Conservation (phyloP, 371 early-diverging fungal species). For the Blastocladiella emersonii region DNA sequence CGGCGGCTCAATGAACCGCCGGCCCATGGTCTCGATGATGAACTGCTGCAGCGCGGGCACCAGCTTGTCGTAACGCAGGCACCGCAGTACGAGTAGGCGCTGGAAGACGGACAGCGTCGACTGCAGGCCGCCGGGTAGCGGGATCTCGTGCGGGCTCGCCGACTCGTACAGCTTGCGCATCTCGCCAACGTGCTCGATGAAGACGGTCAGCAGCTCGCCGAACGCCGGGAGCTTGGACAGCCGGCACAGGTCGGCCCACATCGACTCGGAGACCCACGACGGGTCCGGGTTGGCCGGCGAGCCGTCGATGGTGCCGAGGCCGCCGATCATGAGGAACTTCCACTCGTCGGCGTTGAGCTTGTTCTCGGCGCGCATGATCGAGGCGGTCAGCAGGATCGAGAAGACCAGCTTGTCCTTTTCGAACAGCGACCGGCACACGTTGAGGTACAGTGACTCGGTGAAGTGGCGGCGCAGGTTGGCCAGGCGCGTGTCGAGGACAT, state of each 20-base stretch:
- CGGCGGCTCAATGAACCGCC: conserved; percentile 33
- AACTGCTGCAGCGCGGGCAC: conserved; percentile 29
- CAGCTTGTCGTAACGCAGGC: conserved; percentile 30
- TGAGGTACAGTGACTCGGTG: conserved; percentile 37
- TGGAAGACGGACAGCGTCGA: conserved; percentile 24
- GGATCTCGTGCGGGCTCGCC: conserved; percentile 27
- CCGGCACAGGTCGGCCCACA: conserved; percentile 23
- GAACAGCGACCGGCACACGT: conserved; percentile 40
- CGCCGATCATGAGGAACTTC: conserved; percentile 39
- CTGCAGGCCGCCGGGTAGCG: conserved; percentile 40
- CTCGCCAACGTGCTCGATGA: conserved; percentile 34
- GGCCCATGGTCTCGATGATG: conserved; percentile 30
- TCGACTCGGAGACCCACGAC: conserved; percentile 24
- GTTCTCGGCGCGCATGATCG: conserved; percentile 38
- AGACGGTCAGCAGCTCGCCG: conserved; percentile 23
- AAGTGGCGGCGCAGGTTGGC: conserved; percentile 37
- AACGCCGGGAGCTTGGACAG: conserved; percentile 28
- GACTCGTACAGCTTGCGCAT: conserved; percentile 35
- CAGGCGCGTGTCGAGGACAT: conserved; percentile 29
- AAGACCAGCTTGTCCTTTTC: conserved; percentile 44
- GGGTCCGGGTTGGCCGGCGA: conserved; percentile 26
- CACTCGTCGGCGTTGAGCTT: conserved; percentile 37
- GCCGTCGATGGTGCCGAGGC: conserved; percentile 21
- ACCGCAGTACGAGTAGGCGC: conserved; percentile 30
- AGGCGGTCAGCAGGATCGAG: conserved; percentile 34